phyloP scores from a whole-genome alignment of 768 basidiomycete species.

The Termitomyces sp. region DNA sequence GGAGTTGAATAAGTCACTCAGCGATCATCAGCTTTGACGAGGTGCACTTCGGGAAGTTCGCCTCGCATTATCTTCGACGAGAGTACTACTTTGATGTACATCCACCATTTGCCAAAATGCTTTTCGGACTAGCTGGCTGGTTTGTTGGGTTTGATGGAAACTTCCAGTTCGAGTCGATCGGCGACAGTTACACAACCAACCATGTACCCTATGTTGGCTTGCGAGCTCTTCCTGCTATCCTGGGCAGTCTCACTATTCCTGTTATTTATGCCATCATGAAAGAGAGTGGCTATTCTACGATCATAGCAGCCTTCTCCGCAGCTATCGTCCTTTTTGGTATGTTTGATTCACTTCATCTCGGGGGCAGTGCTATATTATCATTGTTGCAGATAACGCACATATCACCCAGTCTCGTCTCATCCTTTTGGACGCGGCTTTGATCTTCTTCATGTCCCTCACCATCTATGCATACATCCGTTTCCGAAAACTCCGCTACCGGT shows the following conservation, averaged over 20 bases:
- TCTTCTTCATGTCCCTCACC: slow-evolving; percentile 94
- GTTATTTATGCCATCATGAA: slow-evolving; percentile 97
- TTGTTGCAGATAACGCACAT: slow-evolving; percentile 82
- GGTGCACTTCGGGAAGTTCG: slow-evolving; percentile 98
- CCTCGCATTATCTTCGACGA: slow-evolving; percentile 85
- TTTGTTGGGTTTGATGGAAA: slow-evolving; percentile 94
- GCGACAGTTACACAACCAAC: slow-evolving; percentile 81
- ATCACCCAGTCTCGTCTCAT: slow-evolving; percentile 95
- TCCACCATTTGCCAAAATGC: slow-evolving; percentile 92
- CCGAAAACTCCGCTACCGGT: slow-evolving; percentile 90
- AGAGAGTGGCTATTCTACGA: slow-evolving; percentile 91
- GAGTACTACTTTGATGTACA: slow-evolving; percentile 99
- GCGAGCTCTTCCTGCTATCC: slow-evolving; percentile 85
- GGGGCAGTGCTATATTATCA: neutral
- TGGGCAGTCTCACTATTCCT: slow-evolving; percentile 87
- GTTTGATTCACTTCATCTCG: slow-evolving; percentile 20
- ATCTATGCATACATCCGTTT: slow-evolving; percentile 93
- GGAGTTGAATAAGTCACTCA: neutral
- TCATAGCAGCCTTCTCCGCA: slow-evolving; percentile 89
- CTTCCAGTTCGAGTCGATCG: slow-evolving; percentile 93
- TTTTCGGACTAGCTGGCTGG: slow-evolving; percentile 94
- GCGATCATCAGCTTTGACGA: slow-evolving; percentile 75
- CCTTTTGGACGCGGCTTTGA: slow-evolving; percentile 86
- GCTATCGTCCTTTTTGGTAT: slow-evolving; percentile 81
- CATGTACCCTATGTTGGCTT: slow-evolving; percentile 94